Evolutionary conservation across 176 grass and related monocot species (phyloP), one percentile per base, ranked within the genome.

Genomic region (Oryza punctata): DNA sequence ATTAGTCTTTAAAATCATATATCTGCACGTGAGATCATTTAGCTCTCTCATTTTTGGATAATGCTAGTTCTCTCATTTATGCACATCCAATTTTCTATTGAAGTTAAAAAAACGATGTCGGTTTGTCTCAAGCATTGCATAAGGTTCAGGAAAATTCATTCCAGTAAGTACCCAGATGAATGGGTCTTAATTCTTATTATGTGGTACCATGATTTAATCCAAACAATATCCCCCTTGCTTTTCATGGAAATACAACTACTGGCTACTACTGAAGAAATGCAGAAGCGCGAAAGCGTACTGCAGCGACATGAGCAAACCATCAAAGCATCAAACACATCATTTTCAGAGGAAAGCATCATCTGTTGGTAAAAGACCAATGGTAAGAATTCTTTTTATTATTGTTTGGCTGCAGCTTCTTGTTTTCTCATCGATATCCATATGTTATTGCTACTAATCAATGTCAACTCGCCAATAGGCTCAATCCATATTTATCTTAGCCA

Each of bases 271-370:
- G 33, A 73, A 46, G 8, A 67, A 73, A 70, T 8, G 16, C 38
- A 16, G 41, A 78, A 66, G 74, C 13, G 7, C 12, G 2, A 27
- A 61, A 47, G 19, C 40, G 49, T 49, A 49, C 28, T 52, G 40
- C 63, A 38, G 63, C 40, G 28, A 63, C 83, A 72, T 72, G 7
- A 35, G 26, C 66, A 77, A 70, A 11, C 61, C 69, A 69, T 57
- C n/a, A 33, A 21, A 19, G 52, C 52, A 57, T 57, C 52, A 57
- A 50, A 30, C 27, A 24, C 80, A 90, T 87, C 84, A 84, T 90
- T 90, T 75, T 90, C 89, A 90, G 24, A 65, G 76, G 65, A 89
- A 85, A 89, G 82, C 18, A n/a, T 47, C 29, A 71, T 81, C 13
- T 27, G 24, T 65, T 71, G 52, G 54, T 49, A 85, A 77, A 54